Percentiles rank a stretch among this genome's conserved stretches.
These are phyloP conservation scores for Grosmannia clavigera DNA, from an alignment of 2,329 filamentous ascomycete species.

Conservation along the genomic window DNA sequence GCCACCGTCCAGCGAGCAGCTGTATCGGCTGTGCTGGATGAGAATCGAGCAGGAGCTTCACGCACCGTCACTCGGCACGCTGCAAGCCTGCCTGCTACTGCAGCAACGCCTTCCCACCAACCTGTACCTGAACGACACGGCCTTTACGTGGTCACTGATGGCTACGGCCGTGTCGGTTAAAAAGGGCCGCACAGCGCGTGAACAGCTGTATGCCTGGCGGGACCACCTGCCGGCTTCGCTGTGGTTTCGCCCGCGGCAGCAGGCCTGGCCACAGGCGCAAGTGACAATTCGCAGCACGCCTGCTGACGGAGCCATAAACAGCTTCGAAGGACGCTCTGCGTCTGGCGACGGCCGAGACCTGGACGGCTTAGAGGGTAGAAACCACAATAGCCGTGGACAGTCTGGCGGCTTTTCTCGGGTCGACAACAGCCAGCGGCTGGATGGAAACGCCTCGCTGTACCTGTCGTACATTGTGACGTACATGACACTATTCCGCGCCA, in stretches of 20 bases:
- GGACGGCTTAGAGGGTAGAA: too few species aligned
- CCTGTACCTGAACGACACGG: slow-evolving; percentile 20
- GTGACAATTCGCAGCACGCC: neutral
- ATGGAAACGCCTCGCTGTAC: slow-evolving; percentile 19
- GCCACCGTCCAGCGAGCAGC: slow-evolving; percentile 16
- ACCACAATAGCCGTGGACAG: neutral
- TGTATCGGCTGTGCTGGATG: slow-evolving; percentile 21
- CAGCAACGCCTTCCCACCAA: slow-evolving; percentile 21
- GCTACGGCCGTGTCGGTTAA: slow-evolving; percentile 18
- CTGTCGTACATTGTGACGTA: slow-evolving; percentile 21
- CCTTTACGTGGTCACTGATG: slow-evolving; percentile 21
- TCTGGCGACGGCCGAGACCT: too few species aligned
- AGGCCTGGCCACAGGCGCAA: neutral
- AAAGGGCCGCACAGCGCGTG: slow-evolving; percentile 14
- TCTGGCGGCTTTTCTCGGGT: neutral
- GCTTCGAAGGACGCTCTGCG: too few species aligned
- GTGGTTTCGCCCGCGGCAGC: neutral
- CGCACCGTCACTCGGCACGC: slow-evolving; percentile 18
- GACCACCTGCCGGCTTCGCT: slow-evolving; percentile 15
- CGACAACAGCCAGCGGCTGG: slow-evolving; percentile 8
- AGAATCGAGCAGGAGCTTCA: slow-evolving; percentile 20
- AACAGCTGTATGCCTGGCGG: slow-evolving; percentile 19
- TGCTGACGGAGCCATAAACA: neutral
- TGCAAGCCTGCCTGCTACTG: slow-evolving; percentile 20
- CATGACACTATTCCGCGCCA: slow-evolving; percentile 22